phyloP scores from a whole-genome alignment of 768 basidiomycete genomes.

The Tulasnella sp. region DNA sequence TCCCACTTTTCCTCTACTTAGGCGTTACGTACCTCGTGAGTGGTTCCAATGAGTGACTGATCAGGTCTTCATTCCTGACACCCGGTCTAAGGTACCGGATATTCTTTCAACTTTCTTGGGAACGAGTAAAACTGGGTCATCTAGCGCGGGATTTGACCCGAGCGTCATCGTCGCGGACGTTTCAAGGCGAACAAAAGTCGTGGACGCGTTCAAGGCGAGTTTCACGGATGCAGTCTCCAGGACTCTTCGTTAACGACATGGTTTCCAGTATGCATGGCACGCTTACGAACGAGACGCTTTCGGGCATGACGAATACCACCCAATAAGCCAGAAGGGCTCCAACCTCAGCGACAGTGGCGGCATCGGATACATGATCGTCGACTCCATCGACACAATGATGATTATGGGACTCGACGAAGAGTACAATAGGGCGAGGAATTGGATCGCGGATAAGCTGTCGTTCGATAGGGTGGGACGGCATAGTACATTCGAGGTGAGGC shows the following conservation, averaged over 20 bases:
- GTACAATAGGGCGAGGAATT: conserved; percentile 54
- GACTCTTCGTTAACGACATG: background rate
- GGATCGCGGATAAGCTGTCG: conserved; percentile 56
- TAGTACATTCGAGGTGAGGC: conserved; percentile 80
- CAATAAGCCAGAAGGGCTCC: conserved; percentile 57
- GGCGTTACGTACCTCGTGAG: background rate
- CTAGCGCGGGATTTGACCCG: background rate
- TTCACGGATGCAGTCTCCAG: background rate
- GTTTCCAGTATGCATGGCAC: conserved; percentile 65
- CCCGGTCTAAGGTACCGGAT: background rate
- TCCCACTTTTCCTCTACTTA: background rate
- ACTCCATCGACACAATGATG: conserved; percentile 78
- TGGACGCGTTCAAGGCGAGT: conserved; percentile 8
- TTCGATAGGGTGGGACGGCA: conserved; percentile 74
- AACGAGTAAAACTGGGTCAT: background rate
- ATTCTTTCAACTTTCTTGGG: background rate
- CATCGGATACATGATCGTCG: conserved; percentile 82
- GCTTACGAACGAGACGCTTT: conserved; percentile 86
- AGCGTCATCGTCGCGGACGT: conserved; percentile 15
- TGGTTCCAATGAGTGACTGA: background rate
- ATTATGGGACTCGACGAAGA: conserved; percentile 45
- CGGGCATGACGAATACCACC: conserved; percentile 89
- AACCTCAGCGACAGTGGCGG: conserved; percentile 71
- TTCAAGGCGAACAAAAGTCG: background rate
- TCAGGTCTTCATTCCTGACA: background rate